phyloP scores from a whole-genome alignment of 208 protist genomes.

The Plasmodiophora brassicae region DNA sequence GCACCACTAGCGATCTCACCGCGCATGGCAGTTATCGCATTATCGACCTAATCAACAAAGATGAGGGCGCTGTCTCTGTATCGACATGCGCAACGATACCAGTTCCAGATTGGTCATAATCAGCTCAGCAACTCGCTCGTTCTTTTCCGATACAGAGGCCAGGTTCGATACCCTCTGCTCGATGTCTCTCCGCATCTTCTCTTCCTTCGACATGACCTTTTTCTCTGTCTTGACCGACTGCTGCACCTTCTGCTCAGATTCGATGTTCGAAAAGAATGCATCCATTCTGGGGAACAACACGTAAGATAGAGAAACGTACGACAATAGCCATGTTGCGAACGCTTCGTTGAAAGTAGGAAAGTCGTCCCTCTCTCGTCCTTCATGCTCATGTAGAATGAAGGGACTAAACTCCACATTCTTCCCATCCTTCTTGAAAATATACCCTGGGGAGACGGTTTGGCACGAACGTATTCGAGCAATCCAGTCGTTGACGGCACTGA shows the following conservation, averaged over 20 bases:
- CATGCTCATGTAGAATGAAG: not conserved
- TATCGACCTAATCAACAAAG: not conserved
- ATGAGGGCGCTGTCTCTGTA: not conserved
- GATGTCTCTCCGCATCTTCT: constrained; percentile 31
- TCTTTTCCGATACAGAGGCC: not conserved
- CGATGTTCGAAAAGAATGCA: not conserved
- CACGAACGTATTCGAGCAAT: too few relatives aligned
- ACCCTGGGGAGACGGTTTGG: too few relatives aligned
- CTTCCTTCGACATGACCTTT: constrained; percentile 2
- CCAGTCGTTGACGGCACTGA: too few relatives aligned
- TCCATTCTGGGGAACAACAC: not conserved
- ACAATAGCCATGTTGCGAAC: not conserved
- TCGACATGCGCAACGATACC: not conserved
- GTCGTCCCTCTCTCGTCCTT: not conserved
- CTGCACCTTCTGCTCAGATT: constrained; percentile 2
- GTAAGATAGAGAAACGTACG: too few relatives aligned
- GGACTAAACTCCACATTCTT: constrained; percentile 20
- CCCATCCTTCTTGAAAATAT: not conserved
- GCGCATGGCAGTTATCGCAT: not conserved
- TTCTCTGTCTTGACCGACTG: not conserved
- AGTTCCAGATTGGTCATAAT: not conserved
- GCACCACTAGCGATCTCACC: not conserved
- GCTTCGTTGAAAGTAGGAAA: constrained; percentile 17
- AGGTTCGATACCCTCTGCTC: not conserved
- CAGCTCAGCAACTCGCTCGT: not conserved